These are phyloP conservation scores for Novymonas esmeraldas DNA, from an alignment of 208 protist species.

Conservation along the genomic window DNA sequence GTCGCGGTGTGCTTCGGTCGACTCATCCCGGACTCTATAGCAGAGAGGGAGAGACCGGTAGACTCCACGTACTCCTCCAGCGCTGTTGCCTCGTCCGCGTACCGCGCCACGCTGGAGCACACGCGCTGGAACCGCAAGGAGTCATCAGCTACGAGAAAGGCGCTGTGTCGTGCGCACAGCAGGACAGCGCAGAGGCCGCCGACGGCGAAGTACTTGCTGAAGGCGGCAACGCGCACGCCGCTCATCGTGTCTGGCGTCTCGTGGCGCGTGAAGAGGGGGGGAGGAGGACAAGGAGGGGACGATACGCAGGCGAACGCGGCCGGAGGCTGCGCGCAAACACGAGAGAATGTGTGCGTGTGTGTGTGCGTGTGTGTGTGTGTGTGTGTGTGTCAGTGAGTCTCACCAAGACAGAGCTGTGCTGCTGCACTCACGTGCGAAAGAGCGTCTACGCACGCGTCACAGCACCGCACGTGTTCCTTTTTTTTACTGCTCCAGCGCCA, in stretches of 20 bases:
- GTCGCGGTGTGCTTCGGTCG: conserved; percentile 4
- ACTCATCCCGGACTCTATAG: conserved; percentile 18
- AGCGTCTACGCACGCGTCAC: too few species aligned
- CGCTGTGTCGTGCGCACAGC: conserved; percentile 57
- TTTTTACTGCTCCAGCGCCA: too few species aligned
- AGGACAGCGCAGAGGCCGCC: conserved; percentile 39
- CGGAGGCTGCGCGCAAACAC: too few species aligned
- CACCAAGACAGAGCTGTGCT: too few species aligned
- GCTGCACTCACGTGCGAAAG: too few species aligned
- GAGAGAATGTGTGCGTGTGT: not conserved
- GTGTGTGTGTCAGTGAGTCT: not conserved
- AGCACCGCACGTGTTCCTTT: too few species aligned
- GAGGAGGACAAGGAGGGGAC: not conserved
- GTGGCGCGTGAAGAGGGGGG: not conserved
- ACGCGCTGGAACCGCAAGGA: conserved; percentile 41
- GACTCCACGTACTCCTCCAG: conserved; percentile 48
- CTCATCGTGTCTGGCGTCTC: conserved; percentile 29
- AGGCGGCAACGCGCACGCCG: conserved; percentile 40
- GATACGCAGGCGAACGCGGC: too few species aligned
- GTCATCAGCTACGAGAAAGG: conserved; percentile 38
- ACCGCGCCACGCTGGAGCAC: conserved; percentile 40
- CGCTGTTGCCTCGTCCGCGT: conserved; percentile 33
- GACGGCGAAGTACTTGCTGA: conserved; percentile 63
- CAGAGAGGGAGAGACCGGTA: conserved; percentile 22
- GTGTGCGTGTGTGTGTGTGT: not conserved